Evolutionary conservation across 306 rosid genomes (phyloP).

Genomic region (Trifolium subterraneum): DNA sequence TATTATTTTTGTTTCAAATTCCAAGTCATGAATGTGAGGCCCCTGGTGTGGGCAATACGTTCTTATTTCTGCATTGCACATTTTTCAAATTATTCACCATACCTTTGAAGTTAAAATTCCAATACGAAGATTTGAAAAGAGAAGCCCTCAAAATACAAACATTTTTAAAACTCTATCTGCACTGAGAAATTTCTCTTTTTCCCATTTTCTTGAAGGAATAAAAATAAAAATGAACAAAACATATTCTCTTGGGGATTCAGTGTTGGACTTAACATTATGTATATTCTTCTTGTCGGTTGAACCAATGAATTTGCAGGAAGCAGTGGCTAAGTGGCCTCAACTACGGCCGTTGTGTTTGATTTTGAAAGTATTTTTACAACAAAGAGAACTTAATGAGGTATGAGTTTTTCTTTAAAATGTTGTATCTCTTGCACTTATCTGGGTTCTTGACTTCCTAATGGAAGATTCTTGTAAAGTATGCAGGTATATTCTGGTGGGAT

Average conservation of each 20-base stretch:
- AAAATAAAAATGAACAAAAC: not conserved
- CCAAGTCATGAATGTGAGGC: not conserved
- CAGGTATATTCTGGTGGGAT: slow-evolving; percentile 98
- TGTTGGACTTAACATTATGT: slow-evolving; percentile 18
- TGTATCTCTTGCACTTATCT: slow-evolving; percentile 21
- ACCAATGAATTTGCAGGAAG: slow-evolving; percentile 63
- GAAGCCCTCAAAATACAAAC: not conserved
- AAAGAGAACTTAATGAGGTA: slow-evolving; percentile 96
- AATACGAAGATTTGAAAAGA: slow-evolving; percentile 5
- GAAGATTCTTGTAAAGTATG: slow-evolving; percentile 48
- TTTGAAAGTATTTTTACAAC: slow-evolving; percentile 90
- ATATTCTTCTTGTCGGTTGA: slow-evolving; percentile 36
- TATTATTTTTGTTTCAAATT: slow-evolving; percentile 13
- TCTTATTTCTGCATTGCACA: not conserved
- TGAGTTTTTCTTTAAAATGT: slow-evolving; percentile 30
- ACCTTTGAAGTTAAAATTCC: slow-evolving; percentile 27
- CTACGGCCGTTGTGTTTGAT: slow-evolving; percentile 88
- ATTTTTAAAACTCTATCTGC: not conserved
- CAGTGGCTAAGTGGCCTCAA: slow-evolving; percentile 75
- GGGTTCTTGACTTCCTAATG: slow-evolving; percentile 40
- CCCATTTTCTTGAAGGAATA: not conserved
- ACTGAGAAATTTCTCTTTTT: not conserved
- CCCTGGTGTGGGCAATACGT: not conserved
- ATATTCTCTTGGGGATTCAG: slow-evolving; percentile 1
- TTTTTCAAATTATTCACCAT: slow-evolving; percentile 5